These are phyloP conservation scores for Aspergillus asperescens DNA, from an alignment of 495 filamentous ascomycete species.

Conservation along the genomic window DNA sequence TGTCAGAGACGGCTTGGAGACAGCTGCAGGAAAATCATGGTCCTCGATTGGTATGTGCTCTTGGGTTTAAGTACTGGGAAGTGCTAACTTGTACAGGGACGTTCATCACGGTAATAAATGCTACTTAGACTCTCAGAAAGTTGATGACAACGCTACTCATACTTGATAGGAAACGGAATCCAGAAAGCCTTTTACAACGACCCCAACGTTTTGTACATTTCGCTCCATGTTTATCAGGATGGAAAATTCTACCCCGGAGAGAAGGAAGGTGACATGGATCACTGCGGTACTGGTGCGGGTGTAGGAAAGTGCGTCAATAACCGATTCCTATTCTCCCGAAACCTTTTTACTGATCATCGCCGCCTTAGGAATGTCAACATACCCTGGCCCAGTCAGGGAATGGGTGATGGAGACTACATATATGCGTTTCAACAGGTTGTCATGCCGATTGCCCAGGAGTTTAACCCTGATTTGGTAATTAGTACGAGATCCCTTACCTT, in stretches of 20 bases:
- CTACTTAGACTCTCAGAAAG: background rate
- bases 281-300: constrained; percentile 70
- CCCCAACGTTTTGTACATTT: constrained; percentile 94
- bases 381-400: constrained; percentile 84
- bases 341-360: constrained; percentile 11
- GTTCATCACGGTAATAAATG: constrained; percentile 53
- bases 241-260: constrained; percentile 83
- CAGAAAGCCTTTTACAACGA: constrained; percentile 94
- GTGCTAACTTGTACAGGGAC: constrained; percentile 46
- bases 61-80: background rate
- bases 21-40: constrained; percentile 76
- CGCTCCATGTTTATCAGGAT: constrained; percentile 80
- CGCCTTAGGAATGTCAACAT: constrained; percentile 92
- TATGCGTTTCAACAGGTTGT: constrained; percentile 92
- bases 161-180: constrained; percentile 75
- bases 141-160: constrained; percentile 16
- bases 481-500: constrained; percentile 29
- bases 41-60: constrained; percentile 82
- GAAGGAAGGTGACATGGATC: constrained; percentile 66
- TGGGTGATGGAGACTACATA: constrained; percentile 97
- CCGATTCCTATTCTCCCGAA: background rate
- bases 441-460: constrained; percentile 95
- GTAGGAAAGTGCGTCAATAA: constrained; percentile 52
- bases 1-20: constrained; percentile 74
- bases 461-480: constrained; percentile 90